Base-by-base conservation (phyloP, 176 grass and related monocot genomes). In the Metroxylon sagu region DNA sequence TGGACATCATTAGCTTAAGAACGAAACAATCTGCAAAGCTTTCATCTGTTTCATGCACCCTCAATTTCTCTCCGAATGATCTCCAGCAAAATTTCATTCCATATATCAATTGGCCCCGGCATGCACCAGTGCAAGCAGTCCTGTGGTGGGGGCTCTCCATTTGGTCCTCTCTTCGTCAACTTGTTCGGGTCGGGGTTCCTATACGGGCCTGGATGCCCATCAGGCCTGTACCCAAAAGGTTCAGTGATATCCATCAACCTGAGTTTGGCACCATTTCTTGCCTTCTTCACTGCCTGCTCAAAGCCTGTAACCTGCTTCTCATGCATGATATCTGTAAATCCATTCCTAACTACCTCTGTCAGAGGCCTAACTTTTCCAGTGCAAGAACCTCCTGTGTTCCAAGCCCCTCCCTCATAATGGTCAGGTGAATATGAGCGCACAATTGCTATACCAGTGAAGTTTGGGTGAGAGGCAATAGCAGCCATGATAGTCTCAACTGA, bases 51-150 rank as follows among this genome's bases (percentile, higher is more conserved):
- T 23, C 21, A 23, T 23, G 21, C 21, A 23, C 21, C 21, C 21
- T 23, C 21, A 0, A 23, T 23, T 49, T 98, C 56, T 72, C 78
- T 88, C 55, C 59, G 51, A 51, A 98, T 88, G 52, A 73, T 81
- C 78, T 91, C 84, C 59, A 98, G 58, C 68, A 98, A 49, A 59
- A 98, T 82, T 69, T 98, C 93, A 53, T 98, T 98, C 84, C 93
- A 98, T 50, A 69, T 85, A 71, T 97, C 87, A 16, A 97, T 72
- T 4, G 87, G 84, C 51, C 92, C 92, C 53, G 92, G 92, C 87
- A 96, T 96, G 75, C 92, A 96, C 87, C 92, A 90, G 55, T 90
- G 92, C 48, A 96, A 59, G 59, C 87, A 91, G 82, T 97, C 92
- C 51, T 97, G 87, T 19, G 87, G 92, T 5, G 83, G 92, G 25